A percentile compares a stretch with the other conserved stretches of the same genome.
phyloP scores from a whole-genome alignment of 805 yeast species.

The Millerozyma miso region DNA sequence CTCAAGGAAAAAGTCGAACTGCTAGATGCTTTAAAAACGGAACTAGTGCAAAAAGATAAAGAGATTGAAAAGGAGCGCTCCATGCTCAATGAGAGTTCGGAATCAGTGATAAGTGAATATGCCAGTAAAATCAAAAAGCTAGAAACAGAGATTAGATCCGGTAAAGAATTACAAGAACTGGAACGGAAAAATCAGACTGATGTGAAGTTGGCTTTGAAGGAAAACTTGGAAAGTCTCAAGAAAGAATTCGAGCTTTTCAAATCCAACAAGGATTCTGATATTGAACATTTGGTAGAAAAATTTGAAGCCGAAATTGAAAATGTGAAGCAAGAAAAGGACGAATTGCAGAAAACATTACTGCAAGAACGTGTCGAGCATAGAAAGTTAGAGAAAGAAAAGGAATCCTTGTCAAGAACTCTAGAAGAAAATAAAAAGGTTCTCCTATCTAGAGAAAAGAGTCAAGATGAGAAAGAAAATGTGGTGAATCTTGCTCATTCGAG shows the following conservation, averaged over 20 bases:
- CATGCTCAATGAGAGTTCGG: slow-evolving; percentile 46
- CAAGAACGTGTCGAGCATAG: background rate
- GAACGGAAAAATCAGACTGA: background rate
- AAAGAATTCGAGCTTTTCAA: background rate
- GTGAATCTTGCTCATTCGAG: background rate
- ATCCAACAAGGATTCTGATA: slow-evolving; percentile 5
- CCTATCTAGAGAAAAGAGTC: background rate
- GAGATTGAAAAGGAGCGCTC: slow-evolving; percentile 52
- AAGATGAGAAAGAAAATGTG: background rate
- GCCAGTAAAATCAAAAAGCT: slow-evolving; percentile 40
- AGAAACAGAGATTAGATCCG: slow-evolving; percentile 28
- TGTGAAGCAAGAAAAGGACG: background rate
- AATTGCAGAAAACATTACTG: background rate
- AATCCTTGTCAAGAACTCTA: background rate
- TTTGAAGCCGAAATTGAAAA: background rate
- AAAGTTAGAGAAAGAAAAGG: background rate
- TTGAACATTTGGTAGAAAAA: background rate
- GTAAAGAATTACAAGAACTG: slow-evolving; percentile 11
- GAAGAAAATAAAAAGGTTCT: background rate
- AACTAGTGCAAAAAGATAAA: slow-evolving; percentile 31
- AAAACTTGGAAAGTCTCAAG: background rate
- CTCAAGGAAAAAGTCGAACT: slow-evolving; percentile 1
- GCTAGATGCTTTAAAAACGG: slow-evolving; percentile 8
- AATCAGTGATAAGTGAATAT: slow-evolving; percentile 46
- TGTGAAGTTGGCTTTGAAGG: background rate